Conservation (phyloP, 352 stramenopile genomes). For the Phytophthora cryptogea region DNA sequence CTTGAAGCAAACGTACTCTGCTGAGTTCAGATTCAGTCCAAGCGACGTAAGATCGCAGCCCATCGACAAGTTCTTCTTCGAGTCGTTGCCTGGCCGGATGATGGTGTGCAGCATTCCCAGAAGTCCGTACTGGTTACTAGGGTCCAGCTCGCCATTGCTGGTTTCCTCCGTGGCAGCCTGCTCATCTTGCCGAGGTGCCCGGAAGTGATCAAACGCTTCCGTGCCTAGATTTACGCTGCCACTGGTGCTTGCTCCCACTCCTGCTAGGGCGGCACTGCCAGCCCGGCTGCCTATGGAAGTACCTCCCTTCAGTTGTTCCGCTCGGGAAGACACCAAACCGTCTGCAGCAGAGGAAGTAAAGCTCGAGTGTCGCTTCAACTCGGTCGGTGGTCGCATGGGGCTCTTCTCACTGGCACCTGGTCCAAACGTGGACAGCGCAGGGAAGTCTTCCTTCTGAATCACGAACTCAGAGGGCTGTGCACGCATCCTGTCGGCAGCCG, state of each 20-base stretch:
- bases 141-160: constrained; percentile 58
- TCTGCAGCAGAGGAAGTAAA: constrained; percentile 74
- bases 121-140: constrained; percentile 78
- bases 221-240: constrained; percentile 59
- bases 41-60: constrained; percentile 83
- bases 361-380: constrained; percentile 71
- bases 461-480: constrained; percentile 77
- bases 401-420: constrained; percentile 54
- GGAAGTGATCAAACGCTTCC: constrained; percentile 64
- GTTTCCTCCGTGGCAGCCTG: constrained; percentile 15
- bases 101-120: constrained; percentile 83
- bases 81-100: constrained; percentile 66
- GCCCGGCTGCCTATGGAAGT: constrained; percentile 66
- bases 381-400: constrained; percentile 39
- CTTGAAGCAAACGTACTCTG: constrained; percentile 56
- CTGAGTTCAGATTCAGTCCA: constrained; percentile 83
- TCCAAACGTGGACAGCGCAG: constrained; percentile 75
- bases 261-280: constrained; percentile 14
- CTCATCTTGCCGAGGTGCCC: constrained; percentile 39
- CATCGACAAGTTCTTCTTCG: constrained; percentile 79
- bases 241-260: constrained; percentile 13
- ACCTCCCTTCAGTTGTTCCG: constrained; percentile 44
- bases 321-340: constrained; percentile 53
- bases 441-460: constrained; percentile 89
- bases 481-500: constrained; percentile 38